Evolutionary conservation across 1,284 basidiomycete species (phyloP).

Genomic region (Tylopilus sp.): DNA sequence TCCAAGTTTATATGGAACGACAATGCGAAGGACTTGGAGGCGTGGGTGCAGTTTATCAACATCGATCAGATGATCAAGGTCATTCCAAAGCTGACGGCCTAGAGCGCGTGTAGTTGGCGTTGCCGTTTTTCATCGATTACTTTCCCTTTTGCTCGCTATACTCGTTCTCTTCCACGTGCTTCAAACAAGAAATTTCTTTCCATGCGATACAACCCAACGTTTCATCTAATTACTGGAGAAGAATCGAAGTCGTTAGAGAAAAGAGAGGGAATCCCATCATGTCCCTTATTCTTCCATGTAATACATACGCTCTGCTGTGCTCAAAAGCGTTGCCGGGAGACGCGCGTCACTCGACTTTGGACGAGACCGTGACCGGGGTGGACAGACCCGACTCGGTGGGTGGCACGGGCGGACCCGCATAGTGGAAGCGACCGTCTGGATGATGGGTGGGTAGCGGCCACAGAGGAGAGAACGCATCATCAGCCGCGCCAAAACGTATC

Average conservation of each 20-base stretch:
- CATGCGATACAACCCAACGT: slow-evolving; percentile 8
- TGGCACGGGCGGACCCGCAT: slow-evolving; percentile 38
- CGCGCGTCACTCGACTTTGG: slow-evolving; percentile 14
- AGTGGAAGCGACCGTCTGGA: slow-evolving; percentile 39
- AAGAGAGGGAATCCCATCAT: background rate
- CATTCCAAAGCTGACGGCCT: slow-evolving; percentile 66
- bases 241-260: background rate
- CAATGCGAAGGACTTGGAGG: slow-evolving; percentile 58
- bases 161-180: background rate
- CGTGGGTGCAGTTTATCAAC: slow-evolving; percentile 77
- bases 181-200: background rate
- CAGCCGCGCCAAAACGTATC: background rate
- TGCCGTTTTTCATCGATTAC: background rate
- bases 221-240: slow-evolving; percentile 12
- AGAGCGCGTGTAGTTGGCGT: slow-evolving; percentile 7
- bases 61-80: slow-evolving; percentile 77
- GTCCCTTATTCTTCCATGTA: background rate
- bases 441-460: background rate
- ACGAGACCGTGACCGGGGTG: background rate
- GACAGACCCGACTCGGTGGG: slow-evolving; percentile 7
- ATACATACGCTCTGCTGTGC: background rate
- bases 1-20: slow-evolving; percentile 70
- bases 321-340: background rate
- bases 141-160: slow-evolving; percentile 5
- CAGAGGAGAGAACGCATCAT: background rate